Evolutionary conservation across 2,329 filamentous ascomycete genomes (phyloP), one percentile per base, ranked within the genome.

Genomic region (Aspergillus pseudotamarii): DNA sequence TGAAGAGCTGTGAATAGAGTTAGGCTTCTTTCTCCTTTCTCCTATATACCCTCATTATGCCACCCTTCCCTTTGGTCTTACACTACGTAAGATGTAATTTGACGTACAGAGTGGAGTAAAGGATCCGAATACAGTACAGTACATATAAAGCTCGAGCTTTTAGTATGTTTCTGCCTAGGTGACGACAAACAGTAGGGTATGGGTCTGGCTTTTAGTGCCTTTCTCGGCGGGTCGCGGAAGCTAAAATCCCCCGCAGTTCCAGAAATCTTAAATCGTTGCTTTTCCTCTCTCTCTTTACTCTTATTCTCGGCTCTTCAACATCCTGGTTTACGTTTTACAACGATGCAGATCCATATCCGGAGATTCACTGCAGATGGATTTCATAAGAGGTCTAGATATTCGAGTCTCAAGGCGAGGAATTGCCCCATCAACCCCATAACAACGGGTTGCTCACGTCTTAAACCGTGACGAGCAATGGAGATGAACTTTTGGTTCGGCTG

Each of bases 1-100:
- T 80, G 30, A 72, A 73, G 50, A 68, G 66, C 53, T 57, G 53
- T 51, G 48, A 51, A 51, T 36, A 12, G 21, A 6, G n/a, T 51
- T 59, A n/a, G 9, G 36, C 19, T 48, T 58, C 41, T 36, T 50
- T 6, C 43, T 30, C 23, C 19, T 48, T 50, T 21, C 30, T 38
- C 23, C 57, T 21, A 38, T 51, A 51, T 34, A 51, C 48, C 19
- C 28, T 14, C 9, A 32, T 14, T 32, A 23, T 48, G 12, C 38
- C 23, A 23, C 21, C 45, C 45, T 28, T 34, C 19, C 48, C n/a
- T 9, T 21, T 32, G 14, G 12, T 28, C 19, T n/a, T n/a, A 41
- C 16, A 41, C 16, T 10, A 1, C 9, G 26, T 50, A 30, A 32
- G 26, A 8, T 19, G 23, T 50, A 32, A 30, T n/a, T 50, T 50